Evolutionary conservation across 108 stramenopile species (phyloP).

Genomic region (Conticribra weissflogii): DNA sequence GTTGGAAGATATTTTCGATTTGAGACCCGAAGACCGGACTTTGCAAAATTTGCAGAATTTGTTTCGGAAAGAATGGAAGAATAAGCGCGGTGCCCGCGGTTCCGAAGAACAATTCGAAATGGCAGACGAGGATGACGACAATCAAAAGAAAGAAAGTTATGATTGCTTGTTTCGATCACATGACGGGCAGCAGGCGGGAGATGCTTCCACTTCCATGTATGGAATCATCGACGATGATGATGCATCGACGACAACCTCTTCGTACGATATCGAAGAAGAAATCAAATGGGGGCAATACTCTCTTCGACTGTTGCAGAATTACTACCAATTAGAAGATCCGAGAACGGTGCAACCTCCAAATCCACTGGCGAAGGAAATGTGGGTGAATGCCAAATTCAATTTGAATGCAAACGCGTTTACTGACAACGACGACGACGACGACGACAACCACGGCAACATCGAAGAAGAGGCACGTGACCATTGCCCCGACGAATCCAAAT

Average conservation of each 20-base stretch:
- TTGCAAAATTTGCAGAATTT: constrained; percentile 77
- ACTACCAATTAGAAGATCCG: constrained; percentile 79
- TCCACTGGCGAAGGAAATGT: constrained; percentile 76
- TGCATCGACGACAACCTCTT: not conserved
- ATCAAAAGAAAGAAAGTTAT: constrained; percentile 54
- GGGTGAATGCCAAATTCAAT: constrained; percentile 66
- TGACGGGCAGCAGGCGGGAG: not conserved
- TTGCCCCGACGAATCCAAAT: no score
- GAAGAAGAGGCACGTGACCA: no score
- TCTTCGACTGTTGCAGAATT: constrained; percentile 74
- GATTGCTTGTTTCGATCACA: constrained; percentile 54
- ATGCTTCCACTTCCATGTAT: no score
- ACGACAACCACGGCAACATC: no score
- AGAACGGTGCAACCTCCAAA: constrained; percentile 47
- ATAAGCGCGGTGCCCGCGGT: constrained; percentile 18
- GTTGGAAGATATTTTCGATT: constrained; percentile 83
- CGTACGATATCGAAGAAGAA: constrained; percentile 65
- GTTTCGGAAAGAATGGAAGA: constrained; percentile 70
- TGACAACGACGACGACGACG: not conserved
- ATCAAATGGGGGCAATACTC: constrained; percentile 77
- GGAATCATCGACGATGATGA: constrained; percentile 28
- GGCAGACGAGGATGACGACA: not conserved
- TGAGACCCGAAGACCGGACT: constrained; percentile 72
- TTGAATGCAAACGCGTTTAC: constrained; percentile 5
- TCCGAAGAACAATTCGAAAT: not conserved